Conservation (phyloP, 257 asterid species). For the Fraxinus pennsylvanica region DNA sequence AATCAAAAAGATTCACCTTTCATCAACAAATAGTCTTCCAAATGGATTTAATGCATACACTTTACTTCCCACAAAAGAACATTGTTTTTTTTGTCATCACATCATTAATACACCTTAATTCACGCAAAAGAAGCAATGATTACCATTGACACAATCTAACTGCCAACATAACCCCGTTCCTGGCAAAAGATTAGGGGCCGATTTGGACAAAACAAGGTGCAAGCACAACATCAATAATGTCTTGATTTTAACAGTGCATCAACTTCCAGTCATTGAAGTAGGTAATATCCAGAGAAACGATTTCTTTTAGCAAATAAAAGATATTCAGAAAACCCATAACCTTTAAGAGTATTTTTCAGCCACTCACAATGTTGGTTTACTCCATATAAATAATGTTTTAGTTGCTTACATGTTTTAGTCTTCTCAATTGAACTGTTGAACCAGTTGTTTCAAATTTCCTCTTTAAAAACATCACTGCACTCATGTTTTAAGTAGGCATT, state of each 20-base stretch:
- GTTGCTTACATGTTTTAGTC: not conserved
- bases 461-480: not conserved
- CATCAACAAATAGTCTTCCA: conserved; percentile 2
- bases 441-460: not conserved
- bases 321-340: not conserved
- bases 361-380: not conserved
- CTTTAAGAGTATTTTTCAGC: not conserved
- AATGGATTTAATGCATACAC: not conserved
- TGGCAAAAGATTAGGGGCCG: no score
- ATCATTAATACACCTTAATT: no score
- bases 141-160: no score
- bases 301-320: no score
- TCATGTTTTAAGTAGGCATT: not conserved
- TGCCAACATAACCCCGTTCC: no score
- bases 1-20: conserved; percentile 17
- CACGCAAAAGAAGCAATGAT: no score
- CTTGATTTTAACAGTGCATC: not conserved
- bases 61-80: not conserved
- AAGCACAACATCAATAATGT: no score
- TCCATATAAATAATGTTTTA: no score
- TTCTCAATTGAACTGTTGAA: not conserved
- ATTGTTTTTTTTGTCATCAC: no score
- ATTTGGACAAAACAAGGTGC: no score
- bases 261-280: not conserved
- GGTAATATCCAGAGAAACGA: no score